Evolutionary conservation across 805 yeast species (phyloP).

Genomic region (Vanderwaltozyma yarrowii): DNA sequence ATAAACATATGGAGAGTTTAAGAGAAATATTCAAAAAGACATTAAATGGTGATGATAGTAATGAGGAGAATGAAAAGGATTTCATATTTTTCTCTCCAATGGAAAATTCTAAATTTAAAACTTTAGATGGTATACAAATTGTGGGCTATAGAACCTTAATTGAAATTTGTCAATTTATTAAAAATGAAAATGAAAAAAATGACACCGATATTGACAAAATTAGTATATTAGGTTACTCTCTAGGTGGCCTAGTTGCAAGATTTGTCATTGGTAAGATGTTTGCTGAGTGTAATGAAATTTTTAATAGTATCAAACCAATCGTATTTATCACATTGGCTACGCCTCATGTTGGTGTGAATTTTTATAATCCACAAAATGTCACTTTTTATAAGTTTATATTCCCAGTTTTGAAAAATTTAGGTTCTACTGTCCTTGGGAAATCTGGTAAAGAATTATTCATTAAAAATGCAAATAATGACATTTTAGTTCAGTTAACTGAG

Average conservation of each 20-base stretch:
- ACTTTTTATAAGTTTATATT: slow-evolving; percentile 17
- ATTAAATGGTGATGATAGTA: slow-evolving; percentile 16
- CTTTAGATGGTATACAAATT: slow-evolving; percentile 77
- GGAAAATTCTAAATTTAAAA: slow-evolving; percentile 58
- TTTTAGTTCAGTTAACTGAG: slow-evolving; percentile 34
- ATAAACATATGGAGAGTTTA: slow-evolving; percentile 43
- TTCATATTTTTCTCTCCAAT: slow-evolving; percentile 40
- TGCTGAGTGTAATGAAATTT: slow-evolving; percentile 41
- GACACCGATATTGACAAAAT: slow-evolving; percentile 33
- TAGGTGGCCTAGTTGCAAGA: slow-evolving; percentile 80
- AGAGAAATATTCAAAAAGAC: slow-evolving; percentile 33
- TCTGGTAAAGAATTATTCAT: slow-evolving; percentile 72
- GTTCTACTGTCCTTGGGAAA: slow-evolving; percentile 48
- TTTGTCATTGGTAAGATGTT: slow-evolving; percentile 62
- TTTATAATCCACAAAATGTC: slow-evolving; percentile 32
- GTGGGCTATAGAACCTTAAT: slow-evolving; percentile 60
- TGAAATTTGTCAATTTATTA: slow-evolving; percentile 45
- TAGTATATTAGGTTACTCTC: slow-evolving; percentile 76
- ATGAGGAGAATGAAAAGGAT: slow-evolving; percentile 28
- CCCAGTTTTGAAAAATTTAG: slow-evolving; percentile 36
- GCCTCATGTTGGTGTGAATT: slow-evolving; percentile 59
- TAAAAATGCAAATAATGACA: slow-evolving; percentile 29
- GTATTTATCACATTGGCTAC: slow-evolving; percentile 64
- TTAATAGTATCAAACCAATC: slow-evolving; percentile 53
- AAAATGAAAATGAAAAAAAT: slow-evolving; percentile 19